These are phyloP conservation scores for Nicotiana attenuata DNA, from an alignment of 257 asterid genomes.

Conservation along the genomic window DNA sequence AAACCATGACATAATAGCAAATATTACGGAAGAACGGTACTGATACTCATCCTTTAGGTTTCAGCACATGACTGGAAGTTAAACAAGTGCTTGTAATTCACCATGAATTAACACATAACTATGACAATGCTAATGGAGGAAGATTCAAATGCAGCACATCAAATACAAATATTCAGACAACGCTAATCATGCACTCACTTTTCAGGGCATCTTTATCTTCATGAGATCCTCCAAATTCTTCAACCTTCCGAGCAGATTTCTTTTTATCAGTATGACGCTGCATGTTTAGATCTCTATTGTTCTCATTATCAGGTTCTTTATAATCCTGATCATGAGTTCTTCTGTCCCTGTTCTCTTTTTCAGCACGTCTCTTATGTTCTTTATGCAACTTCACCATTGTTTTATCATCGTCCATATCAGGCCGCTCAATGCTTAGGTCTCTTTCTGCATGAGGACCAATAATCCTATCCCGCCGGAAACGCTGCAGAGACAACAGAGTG, in stretches of 20 bases:
- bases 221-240: conserved; percentile 62
- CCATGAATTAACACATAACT: not conserved
- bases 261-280: conserved; percentile 64
- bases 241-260: conserved; percentile 62
- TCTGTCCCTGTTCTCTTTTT: conserved; percentile 68
- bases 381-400: conserved; percentile 58
- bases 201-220: conserved; percentile 77
- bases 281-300: conserved; percentile 56
- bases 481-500: conserved; percentile 35
- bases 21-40: not conserved
- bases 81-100: not conserved
- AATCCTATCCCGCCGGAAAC: conserved; percentile 56
- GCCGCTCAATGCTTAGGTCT: conserved; percentile 74
- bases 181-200: conserved; percentile 51
- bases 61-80: not conserved
- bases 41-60: not conserved
- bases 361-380: conserved; percentile 76
- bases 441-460: conserved; percentile 59
- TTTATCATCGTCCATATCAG: conserved; percentile 79
- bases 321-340: conserved; percentile 70
- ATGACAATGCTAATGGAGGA: not conserved
- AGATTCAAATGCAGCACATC: not conserved
- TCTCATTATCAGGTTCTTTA: conserved; percentile 58
- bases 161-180: not conserved
- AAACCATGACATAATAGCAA: not conserved